Base-by-base conservation (phyloP, 148 eudicot genomes). In the Arbutus unedo region DNA sequence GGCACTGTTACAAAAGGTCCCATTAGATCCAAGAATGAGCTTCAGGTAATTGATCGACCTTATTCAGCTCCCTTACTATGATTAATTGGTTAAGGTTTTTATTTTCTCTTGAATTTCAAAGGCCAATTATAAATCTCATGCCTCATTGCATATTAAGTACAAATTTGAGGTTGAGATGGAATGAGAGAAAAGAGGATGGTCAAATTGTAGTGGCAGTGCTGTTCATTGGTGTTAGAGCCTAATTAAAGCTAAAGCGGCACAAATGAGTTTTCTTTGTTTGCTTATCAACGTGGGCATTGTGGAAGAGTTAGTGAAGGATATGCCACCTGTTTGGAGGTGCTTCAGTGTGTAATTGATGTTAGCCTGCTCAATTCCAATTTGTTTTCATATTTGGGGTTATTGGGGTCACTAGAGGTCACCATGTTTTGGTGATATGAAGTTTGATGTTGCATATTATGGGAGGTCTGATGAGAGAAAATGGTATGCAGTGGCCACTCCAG, bases 1-100 rank as follows among this genome's bases (percentile, higher is more conserved):
- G 86, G 19, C n/a, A 82, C 55, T 82, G 81, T 71, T 81, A 41
- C 79, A 8, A 84, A 71, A 83, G 94, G 91, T 13, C 94, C 95
- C 45, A 90, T 95, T 81, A 88, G 73, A 82, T 95, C 98, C 54
- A 90, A 86, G 89, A 93, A 95, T 74, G 98, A 95, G 88, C 50
- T 91, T 74, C 67, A 85, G 93, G 98, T 95, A 88, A 76, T 56
- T 31, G 14, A 74, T 54, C 41, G 23, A 43, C 50, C 14, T 74
- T 68, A 8, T 73, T 54, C 18, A 13, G 54, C 16, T 77, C 7
- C 48, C 19, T 75, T 23, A 7, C 43, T 59, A 4, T 41, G 11
- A 4, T 62, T 62, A 62, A 9, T 31, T 66, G 44, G 16, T 59
- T 23, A 59, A 19, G 3, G 9, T 45, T 45, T 4, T 21, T 18